These are phyloP conservation scores for Ophiorrhiza pumila DNA, from an alignment of 257 asterid genomes.

Conservation along the genomic window DNA sequence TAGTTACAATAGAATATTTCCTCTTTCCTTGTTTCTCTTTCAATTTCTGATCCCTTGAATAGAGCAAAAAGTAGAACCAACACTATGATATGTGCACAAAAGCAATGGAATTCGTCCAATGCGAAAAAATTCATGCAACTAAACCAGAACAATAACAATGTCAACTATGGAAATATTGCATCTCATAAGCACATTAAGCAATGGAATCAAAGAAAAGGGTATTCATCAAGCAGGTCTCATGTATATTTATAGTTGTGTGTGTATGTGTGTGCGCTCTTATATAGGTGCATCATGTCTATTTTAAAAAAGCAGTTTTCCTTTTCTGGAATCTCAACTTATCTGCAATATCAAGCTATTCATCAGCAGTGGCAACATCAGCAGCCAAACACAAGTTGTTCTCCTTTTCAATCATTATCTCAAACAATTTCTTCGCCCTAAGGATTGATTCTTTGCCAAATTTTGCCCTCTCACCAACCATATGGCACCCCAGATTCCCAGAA, in stretches of 20 bases:
- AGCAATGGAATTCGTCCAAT: neutral
- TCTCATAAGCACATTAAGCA: neutral
- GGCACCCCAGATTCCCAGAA: slow-evolving; percentile 62
- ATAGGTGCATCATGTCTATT: neutral
- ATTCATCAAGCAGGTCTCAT: too few relatives aligned
- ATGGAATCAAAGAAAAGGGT: too few relatives aligned
- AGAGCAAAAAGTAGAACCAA: neutral
- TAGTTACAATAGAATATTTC: too few relatives aligned
- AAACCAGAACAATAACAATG: neutral
- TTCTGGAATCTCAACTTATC: slow-evolving; percentile 52
- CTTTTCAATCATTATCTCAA: slow-evolving; percentile 83
- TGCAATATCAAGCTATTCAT: slow-evolving; percentile 85
- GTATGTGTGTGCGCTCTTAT: too few relatives aligned
- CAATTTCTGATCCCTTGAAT: neutral
- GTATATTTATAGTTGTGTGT: neutral
- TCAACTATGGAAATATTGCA: neutral
- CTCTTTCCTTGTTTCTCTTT: neutral
- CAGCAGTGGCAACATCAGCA: slow-evolving; percentile 94
- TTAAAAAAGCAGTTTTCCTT: neutral
- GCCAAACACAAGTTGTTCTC: slow-evolving; percentile 88
- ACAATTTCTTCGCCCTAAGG: slow-evolving; percentile 84
- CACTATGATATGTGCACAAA: neutral
- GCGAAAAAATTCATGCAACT: neutral
- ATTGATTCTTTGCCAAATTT: slow-evolving; percentile 71
- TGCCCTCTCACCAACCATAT: slow-evolving; percentile 76